Conservation (phyloP, 1,284 basidiomycete genomes). For the Tilletia caries region DNA sequence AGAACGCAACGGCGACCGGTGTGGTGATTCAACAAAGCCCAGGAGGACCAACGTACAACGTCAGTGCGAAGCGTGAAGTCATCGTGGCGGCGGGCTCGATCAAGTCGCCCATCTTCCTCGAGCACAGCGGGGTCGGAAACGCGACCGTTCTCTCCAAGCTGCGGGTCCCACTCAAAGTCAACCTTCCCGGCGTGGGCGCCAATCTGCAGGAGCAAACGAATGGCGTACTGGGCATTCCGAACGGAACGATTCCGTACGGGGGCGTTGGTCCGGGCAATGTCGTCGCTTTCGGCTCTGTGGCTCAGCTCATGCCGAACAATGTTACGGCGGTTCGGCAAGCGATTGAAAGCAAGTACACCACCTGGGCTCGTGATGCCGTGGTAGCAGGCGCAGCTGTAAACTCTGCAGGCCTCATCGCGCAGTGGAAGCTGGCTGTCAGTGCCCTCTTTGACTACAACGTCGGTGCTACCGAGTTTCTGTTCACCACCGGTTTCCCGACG, state of each 20-base stretch:
- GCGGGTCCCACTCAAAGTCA: slow-evolving; percentile 46
- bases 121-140: slow-evolving; percentile 56
- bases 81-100: slow-evolving; percentile 57
- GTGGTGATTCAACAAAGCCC: slow-evolving; percentile 33
- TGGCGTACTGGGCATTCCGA: slow-evolving; percentile 38
- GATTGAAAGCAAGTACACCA: slow-evolving; percentile 32
- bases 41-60: slow-evolving; percentile 36
- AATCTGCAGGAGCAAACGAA: slow-evolving; percentile 57
- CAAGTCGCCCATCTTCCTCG: slow-evolving; percentile 56
- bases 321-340: slow-evolving; percentile 25
- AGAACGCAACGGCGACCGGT: slow-evolving; percentile 25
- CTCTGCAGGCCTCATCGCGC: slow-evolving; percentile 26
- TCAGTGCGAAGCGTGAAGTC: slow-evolving; percentile 54
- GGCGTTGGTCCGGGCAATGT: slow-evolving; percentile 40
- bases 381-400: slow-evolving; percentile 32
- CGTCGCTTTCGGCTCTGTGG: slow-evolving; percentile 35
- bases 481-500: slow-evolving; percentile 37
- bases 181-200: slow-evolving; percentile 52
- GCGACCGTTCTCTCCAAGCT: slow-evolving; percentile 43
- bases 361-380: slow-evolving; percentile 33
- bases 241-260: slow-evolving; percentile 23
- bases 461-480: slow-evolving; percentile 40
- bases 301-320: slow-evolving; percentile 32
- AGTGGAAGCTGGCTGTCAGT: slow-evolving; percentile 29
- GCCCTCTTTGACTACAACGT: slow-evolving; percentile 33